A percentile compares a stretch with the other conserved stretches of the same genome.
Evolutionary conservation across 1,284 basidiomycete species (phyloP).

Genomic region (Papiliotrema fonsecae): DNA sequence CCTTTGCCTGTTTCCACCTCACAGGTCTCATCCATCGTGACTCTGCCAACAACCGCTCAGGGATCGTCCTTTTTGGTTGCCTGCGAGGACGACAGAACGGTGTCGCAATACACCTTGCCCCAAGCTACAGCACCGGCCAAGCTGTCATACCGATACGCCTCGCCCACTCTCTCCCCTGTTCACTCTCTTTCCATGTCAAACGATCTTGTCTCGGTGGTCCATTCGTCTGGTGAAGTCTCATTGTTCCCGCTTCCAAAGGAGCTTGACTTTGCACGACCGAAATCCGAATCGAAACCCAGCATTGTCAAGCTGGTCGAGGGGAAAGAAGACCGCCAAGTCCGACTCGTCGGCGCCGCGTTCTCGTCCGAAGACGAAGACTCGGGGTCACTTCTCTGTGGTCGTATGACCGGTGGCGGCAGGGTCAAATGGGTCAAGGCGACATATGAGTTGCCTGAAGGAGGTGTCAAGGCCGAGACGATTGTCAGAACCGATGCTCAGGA

Average conservation of each 20-base stretch:
- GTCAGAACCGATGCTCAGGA: slow-evolving; percentile 53
- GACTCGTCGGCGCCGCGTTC: slow-evolving; percentile 31
- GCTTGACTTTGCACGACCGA: slow-evolving; percentile 44
- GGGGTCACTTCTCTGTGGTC: slow-evolving; percentile 57
- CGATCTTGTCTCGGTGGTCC: slow-evolving; percentile 57
- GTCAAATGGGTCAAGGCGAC: slow-evolving; percentile 63
- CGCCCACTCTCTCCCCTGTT: slow-evolving; percentile 60
- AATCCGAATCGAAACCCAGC: slow-evolving; percentile 35
- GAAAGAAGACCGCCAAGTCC: slow-evolving; percentile 34
- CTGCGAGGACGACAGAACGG: slow-evolving; percentile 68
- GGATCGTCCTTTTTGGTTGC: slow-evolving; percentile 58
- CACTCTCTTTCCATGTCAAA: slow-evolving; percentile 55
- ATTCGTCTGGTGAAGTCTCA: slow-evolving; percentile 62
- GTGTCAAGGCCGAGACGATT: slow-evolving; percentile 39
- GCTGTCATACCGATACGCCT: slow-evolving; percentile 55
- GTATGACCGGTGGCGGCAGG: slow-evolving; percentile 60
- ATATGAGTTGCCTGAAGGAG: slow-evolving; percentile 56
- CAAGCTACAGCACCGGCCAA: slow-evolving; percentile 52
- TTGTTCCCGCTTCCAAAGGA: slow-evolving; percentile 60
- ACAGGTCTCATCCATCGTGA: slow-evolving; percentile 34
- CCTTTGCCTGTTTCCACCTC: slow-evolving; percentile 44
- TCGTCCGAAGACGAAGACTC: slow-evolving; percentile 50
- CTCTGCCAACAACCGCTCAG: slow-evolving; percentile 30
- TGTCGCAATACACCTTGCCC: slow-evolving; percentile 53
- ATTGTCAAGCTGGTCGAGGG: slow-evolving; percentile 40